phyloP scores from a whole-genome alignment of 2,329 filamentous ascomycete genomes.

The Diaporthe helianthi region DNA sequence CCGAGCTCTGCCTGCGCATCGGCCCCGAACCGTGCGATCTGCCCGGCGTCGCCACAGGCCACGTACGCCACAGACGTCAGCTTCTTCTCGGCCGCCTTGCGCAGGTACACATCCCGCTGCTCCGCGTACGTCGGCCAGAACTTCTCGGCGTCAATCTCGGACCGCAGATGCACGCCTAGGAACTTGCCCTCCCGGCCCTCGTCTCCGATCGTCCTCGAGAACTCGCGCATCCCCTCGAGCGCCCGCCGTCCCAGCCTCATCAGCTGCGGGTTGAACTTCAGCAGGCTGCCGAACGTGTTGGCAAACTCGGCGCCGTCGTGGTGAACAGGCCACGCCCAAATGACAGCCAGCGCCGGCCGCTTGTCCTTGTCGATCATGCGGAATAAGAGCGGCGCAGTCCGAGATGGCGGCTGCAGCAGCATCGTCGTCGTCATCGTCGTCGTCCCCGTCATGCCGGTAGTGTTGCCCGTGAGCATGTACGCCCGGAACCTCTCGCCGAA shows the following conservation, averaged over 20 bases:
- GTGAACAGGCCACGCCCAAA: constrained; percentile 55
- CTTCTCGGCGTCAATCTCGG: constrained; percentile 53
- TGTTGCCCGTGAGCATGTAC: constrained; percentile 1
- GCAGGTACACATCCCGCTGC: constrained; percentile 51
- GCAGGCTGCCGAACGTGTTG: constrained; percentile 51
- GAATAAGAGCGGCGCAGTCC: constrained; percentile 45
- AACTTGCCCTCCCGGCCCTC: constrained; percentile 39
- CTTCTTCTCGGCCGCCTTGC: constrained; percentile 42
- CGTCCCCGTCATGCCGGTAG: neutral
- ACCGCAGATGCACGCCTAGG: constrained; percentile 53
- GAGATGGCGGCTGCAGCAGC: constrained; percentile 29
- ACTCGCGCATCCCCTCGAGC: constrained; percentile 45
- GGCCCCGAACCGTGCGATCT: constrained; percentile 47
- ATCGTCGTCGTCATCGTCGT: neutral
- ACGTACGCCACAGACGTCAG: constrained; percentile 48
- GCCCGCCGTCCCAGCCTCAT: constrained; percentile 48
- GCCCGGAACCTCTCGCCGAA: constrained; percentile 40
- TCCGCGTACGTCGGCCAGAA: constrained; percentile 54
- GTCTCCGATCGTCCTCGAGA: constrained; percentile 35
- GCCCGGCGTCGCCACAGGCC: constrained; percentile 53
- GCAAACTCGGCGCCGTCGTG: constrained; percentile 56
- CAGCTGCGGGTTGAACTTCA: constrained; percentile 51
- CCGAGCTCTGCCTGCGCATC: constrained; percentile 43
- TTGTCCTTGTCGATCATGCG: constrained; percentile 47
- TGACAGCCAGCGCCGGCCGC: constrained; percentile 41